Conservation (phyloP, 2,329 filamentous ascomycete species). For the Blastomyces percursus region DNA sequence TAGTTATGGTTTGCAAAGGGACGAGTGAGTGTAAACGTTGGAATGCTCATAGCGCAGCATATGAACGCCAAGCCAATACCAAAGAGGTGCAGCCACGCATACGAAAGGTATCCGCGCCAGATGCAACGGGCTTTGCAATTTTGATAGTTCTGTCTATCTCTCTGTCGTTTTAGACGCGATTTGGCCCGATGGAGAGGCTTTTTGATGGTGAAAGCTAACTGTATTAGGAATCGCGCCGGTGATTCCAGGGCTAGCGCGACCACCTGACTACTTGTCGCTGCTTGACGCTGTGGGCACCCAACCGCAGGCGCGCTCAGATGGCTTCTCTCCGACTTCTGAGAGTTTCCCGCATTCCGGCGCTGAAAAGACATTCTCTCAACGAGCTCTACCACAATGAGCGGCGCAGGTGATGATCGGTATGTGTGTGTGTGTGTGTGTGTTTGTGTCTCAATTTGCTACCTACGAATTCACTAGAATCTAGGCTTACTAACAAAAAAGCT, state of each 20-base stretch:
- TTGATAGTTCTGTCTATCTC: neutral
- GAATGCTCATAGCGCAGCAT: neutral
- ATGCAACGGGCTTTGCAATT: neutral
- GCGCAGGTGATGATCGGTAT: conserved; percentile 29
- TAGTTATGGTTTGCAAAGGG: neutral
- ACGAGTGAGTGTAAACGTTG: neutral
- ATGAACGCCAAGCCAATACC: neutral
- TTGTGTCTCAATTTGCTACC: neutral
- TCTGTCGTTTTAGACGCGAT: neutral
- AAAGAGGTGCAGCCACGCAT: neutral
- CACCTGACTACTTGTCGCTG: neutral
- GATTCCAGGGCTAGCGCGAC: neutral
- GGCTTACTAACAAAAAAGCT: conserved; percentile 2
- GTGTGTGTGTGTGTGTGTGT: conserved; percentile 20
- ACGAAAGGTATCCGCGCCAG: neutral
- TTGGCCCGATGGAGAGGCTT: neutral
- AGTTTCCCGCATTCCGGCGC: neutral
- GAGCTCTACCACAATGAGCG: conserved; percentile 25
- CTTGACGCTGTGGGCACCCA: neutral
- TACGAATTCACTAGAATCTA: neutral
- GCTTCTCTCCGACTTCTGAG: neutral
- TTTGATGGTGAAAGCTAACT: neutral
- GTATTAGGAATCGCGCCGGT: neutral
- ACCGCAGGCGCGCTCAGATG: neutral
- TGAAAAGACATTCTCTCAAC: conserved; percentile 6